phyloP scores from a whole-genome alignment of 306 rosid species.

The Fragaria iinumae region DNA sequence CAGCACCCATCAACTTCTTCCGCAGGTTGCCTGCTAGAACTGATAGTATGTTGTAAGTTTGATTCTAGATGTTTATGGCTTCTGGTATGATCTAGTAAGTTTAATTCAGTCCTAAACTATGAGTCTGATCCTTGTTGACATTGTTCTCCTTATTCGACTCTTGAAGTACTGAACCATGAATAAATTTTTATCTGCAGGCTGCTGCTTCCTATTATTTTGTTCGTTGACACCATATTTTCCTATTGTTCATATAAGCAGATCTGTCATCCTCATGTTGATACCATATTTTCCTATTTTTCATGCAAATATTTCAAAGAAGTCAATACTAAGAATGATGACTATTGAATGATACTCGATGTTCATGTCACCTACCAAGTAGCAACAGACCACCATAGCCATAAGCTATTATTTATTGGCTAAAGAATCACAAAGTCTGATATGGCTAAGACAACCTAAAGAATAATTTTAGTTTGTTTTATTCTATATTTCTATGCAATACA shows the following conservation, averaged over 20 bases:
- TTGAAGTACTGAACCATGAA: neutral
- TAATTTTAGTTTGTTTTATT: neutral
- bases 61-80: neutral
- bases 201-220: neutral
- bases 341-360: neutral
- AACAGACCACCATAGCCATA: neutral
- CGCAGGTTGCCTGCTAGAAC: conserved; percentile 52
- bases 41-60: conserved; percentile 40
- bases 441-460: neutral
- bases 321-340: neutral
- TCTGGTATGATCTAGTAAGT: conserved; percentile 1
- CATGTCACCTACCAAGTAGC: conserved; percentile 11
- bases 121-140: neutral
- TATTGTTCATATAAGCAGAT: neutral
- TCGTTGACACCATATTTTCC: neutral
- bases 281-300: too few relatives aligned
- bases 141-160: neutral
- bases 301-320: neutral
- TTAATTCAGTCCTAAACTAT: neutral
- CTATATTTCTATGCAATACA: neutral
- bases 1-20: conserved; percentile 52
- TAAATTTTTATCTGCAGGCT: neutral
- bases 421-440: neutral
- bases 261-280: neutral
- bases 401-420: neutral